Base-by-base conservation (phyloP, 495 filamentous ascomycete species). In the Xylaria palmicola region DNA sequence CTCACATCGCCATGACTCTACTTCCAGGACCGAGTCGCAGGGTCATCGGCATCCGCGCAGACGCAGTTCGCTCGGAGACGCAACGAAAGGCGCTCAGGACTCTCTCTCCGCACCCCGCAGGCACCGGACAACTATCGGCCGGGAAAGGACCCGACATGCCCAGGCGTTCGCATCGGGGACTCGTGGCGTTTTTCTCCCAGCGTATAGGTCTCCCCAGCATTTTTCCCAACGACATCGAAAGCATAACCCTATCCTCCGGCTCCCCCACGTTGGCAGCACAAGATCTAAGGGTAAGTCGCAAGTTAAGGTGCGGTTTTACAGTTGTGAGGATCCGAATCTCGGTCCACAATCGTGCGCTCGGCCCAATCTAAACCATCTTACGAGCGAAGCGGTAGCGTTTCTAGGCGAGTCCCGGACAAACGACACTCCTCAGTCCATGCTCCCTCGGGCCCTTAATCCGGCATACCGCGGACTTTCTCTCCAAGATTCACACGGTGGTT, bases 331-430 rank as follows among this genome's bases (percentile, higher is more conserved):
- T 2, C 1, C 37, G 9, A 57, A 36, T 34, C 12, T 57, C 20
- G 41, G 55, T 22, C 19, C 10, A 3, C 7, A 24, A 26, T 15
- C 17, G 19, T 30, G 47, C 12, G 19, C 41, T n/a, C 48, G 41
- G 0, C 55, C 55, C 3, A 13, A 36, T 17, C 5, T 45, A 1
- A 22, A n/a, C 1, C 19, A 24, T 12, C 41, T 62, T 9, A 2
- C 52, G n/a, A 56, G 52, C 30, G 53, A 30, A 4, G 45, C 44
- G 19, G 19, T 44, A 9, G 45, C 60, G 6, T 62, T 62, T 45
- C 12, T 62, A 26, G 61, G 54, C 15, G 54, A 63, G 15, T 53
- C 39, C 22, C 19, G 59, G 37, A 26, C 59, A 5, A 48, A 26
- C 4, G 54, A 59, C 15, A 44, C 34, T 22, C 37, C n/a, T n/a